A percentile compares a stretch with the other conserved stretches of the same genome.
Evolutionary conservation across 768 basidiomycete genomes (phyloP).

Genomic region (Agrocybe pediades): DNA sequence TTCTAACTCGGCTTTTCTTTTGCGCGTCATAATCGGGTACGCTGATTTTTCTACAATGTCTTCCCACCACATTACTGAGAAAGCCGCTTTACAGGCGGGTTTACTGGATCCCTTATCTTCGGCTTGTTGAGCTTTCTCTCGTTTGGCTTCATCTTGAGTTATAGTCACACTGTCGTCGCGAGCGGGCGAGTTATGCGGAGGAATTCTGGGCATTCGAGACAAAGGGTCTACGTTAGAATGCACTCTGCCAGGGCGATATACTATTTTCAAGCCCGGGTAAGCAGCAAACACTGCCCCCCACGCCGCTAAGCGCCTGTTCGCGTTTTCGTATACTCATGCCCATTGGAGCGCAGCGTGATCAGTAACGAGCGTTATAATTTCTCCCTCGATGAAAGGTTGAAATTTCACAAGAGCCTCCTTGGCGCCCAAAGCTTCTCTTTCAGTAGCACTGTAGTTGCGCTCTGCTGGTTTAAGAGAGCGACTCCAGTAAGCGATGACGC

Average conservation of each 20-base stretch:
- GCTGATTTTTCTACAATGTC: conserved; percentile 18
- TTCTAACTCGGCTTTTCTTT: not conserved
- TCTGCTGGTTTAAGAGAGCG: conserved; percentile 30
- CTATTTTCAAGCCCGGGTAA: conserved; percentile 34
- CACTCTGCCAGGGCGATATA: conserved; percentile 37
- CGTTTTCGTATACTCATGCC: conserved; percentile 38
- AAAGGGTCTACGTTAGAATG: conserved; percentile 44
- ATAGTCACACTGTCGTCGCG: conserved; percentile 10
- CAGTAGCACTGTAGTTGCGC: no score
- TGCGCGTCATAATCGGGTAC: conserved; percentile 1
- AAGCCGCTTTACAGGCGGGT: conserved; percentile 20
- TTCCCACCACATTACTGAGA: conserved; percentile 19
- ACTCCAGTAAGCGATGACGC: conserved; percentile 20
- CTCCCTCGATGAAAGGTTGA: conserved; percentile 36
- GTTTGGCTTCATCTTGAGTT: conserved; percentile 2
- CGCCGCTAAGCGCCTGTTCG: conserved; percentile 33
- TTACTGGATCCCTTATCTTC: not conserved
- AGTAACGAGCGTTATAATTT: conserved; percentile 27
- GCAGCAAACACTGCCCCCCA: conserved; percentile 39
- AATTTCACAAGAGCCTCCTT: conserved; percentile 39
- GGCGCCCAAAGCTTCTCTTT: no score
- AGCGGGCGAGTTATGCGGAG: conserved; percentile 17
- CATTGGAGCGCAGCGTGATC: conserved; percentile 37
- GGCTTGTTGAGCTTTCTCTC: conserved; percentile 2
- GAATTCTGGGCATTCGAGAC: conserved; percentile 19